A percentile compares a stretch with the other conserved stretches of the same genome.
Evolutionary conservation across 1,284 basidiomycete species (phyloP).

Genomic region (Schizopora paradoxa): DNA sequence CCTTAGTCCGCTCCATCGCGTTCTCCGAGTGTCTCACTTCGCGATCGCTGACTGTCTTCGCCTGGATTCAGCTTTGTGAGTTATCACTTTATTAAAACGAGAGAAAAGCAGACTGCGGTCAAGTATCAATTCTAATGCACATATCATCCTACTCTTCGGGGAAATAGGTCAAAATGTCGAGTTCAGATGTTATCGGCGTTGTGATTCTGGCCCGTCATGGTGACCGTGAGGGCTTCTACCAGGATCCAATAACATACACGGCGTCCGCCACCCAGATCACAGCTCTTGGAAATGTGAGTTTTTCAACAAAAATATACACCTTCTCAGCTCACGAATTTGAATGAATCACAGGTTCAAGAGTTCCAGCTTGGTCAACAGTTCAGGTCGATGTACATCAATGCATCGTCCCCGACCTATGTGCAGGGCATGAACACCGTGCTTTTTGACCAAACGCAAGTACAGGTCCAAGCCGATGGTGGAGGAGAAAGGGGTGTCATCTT

Average conservation of each 20-base stretch:
- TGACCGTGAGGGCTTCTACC: slow-evolving; percentile 41
- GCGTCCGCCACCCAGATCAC: slow-evolving; percentile 44
- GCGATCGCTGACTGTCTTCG: too few relatives aligned
- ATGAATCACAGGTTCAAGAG: slow-evolving; percentile 32
- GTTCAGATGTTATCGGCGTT: slow-evolving; percentile 34
- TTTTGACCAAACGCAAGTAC: slow-evolving; percentile 33
- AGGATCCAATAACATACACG: slow-evolving; percentile 36
- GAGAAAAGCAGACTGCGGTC: too few relatives aligned
- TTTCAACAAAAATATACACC: not conserved
- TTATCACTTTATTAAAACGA: too few relatives aligned
- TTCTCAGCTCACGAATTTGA: not conserved
- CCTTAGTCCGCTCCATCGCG: too few relatives aligned
- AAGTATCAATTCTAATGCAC: too few relatives aligned
- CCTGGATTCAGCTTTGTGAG: too few relatives aligned
- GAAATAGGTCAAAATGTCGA: slow-evolving; percentile 8
- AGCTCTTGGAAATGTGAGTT: slow-evolving; percentile 39
- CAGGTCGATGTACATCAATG: slow-evolving; percentile 36
- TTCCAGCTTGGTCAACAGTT: slow-evolving; percentile 41
- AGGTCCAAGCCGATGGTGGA: slow-evolving; percentile 41
- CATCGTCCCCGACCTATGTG: slow-evolving; percentile 32
- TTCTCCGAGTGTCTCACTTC: too few relatives aligned
- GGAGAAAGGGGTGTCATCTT: slow-evolving; percentile 48
- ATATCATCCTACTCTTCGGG: not conserved
- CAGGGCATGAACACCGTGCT: slow-evolving; percentile 30
- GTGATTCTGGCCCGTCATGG: slow-evolving; percentile 47